Base-by-base conservation (phyloP, 1,284 basidiomycete genomes). In the Spongiforma sp. region DNA sequence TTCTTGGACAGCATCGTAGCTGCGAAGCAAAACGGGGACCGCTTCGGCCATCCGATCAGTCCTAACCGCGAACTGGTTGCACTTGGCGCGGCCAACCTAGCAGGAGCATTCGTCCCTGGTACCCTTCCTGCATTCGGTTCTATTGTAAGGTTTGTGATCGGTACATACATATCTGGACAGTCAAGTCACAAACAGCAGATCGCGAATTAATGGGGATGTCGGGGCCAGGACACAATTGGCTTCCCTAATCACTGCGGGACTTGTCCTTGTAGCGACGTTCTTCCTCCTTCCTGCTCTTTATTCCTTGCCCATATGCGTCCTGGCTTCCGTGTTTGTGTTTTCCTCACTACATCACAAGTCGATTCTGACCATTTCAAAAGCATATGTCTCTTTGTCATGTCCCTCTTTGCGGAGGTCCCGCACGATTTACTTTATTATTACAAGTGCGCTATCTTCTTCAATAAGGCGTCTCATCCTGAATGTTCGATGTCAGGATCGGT, bases 1-100 rank as follows among this genome's bases (percentile, higher is more conserved):
- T 93, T 91, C 75, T 77, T 95, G 60, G 94, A 95, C 73, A 90
- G 88, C 67, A 93, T 94, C 63, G 91, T 93, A 3, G 89, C 93
- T 1, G 93, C 93, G 4, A 95, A 98, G 73, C 94, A 96, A 75
- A 95, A 93, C 67, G 88, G 89, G 0, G 85, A 89, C 5, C 87
- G 89, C 30, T 97, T 91, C 73, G 92, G 93, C 4, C 91, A 98
- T 75, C 86, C 91, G 0, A 93, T 98, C 70, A 93, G 91, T 68
- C 94, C 96, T 0, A 98, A 98, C 74, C 89, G 96, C 43, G 96
- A 98, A 75, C 82, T 96, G 4, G 94, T 95, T 48, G 94, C 94
- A 1, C 80, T 96, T n/a, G 90, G 94, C 56, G 88, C 91, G 17
- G 88, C 89, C 7, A 98, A 98, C 75, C 80, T 98, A 30, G 84